Base-by-base conservation (phyloP, 2,329 filamentous ascomycete genomes). In the Fulvia fulva region DNA sequence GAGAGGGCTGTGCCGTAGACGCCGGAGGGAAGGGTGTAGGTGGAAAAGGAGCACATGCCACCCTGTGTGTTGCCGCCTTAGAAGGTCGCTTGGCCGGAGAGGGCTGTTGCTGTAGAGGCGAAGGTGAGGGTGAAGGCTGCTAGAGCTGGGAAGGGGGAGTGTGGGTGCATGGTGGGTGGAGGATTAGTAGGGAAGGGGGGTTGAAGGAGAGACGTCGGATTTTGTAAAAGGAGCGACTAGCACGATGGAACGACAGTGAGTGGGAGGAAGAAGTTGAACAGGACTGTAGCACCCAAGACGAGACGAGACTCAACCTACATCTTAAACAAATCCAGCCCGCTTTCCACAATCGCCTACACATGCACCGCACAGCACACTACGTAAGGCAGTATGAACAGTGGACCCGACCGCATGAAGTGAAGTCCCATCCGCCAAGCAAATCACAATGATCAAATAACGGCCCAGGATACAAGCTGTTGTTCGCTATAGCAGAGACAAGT, bases 1-100 rank as follows among this genome's bases (percentile, higher is more conserved):
- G 85, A 83, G 51, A 85, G 78, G 1, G 87, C 86, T 9, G 84
- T 85, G 56, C 87, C 86, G 65, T 76, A 83, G 56, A 88, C 71
- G 12, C 77, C 76, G 11, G 79, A 75, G 6, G 86, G 85, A 25
- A 88, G 75, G 2, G 79, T 85, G 74, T 87, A 87, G 52, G 79
- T 82, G 7, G 77, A 76, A 76, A 88, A 87, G 12, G 81, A 83
- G 73, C 86, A 89, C 58, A 78, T 80, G 61, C 86, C 86, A 41
- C 85, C 85, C 5, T 73, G 70, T 1, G 58, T 63, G 54, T 69
- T 68, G 30, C 67, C 67, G 23, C 66, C 66, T 46, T 69, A 68
- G 60, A 64, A 67, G 19, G 65, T 67, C 12, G 64, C 65, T 37
- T 63, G 28, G 41, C 65, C 67, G 43, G 61, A 59, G 47, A 64